Base-by-base conservation (phyloP, 441 rosid species). In the Erodium trifolium region DNA sequence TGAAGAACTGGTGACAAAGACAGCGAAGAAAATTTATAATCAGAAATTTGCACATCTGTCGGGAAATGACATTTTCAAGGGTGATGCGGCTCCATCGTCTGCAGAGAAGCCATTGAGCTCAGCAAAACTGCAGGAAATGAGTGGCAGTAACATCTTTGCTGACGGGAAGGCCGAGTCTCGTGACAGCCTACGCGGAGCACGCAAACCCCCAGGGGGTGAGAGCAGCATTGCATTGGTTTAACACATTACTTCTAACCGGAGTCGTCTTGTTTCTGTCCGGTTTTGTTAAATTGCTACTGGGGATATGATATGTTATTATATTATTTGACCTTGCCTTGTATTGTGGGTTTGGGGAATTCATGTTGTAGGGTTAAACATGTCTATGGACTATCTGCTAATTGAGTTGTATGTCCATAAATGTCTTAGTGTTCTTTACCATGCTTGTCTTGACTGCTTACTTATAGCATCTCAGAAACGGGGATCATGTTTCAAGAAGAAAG, bases 161-260 rank as follows among this genome's bases (percentile, higher is more conserved):
- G 99, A 94, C 70, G 99, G 90, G 68, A 94, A 94, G 86, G 90
- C 66, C 1, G 94, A 92, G 80, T 80, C 90, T 29, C 83, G 97
- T 70, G 97, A 90, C 83, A 90, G 80, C 82, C 74, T 94, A 14
- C 97, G 99, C 0, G 99, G 99, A 0, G 96, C 92, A 4, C 97
- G 99, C 75, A 94, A 91, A 78, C 97, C 99, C 29, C 99, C 99
- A 0, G 97, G 99, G 0, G 99, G 99, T 0, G 96, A 92, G 78
- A 88, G 96, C 81, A 94, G 90, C 90, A 91, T 94, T 69, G 91
- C 99, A 29, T 80, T 93, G 83, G 92, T 93, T 70, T 93, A 79
- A 80, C 76, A 51, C 73, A 27, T 19, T 63, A 63, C 23, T 55
- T 55, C 23, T 55, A 55, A 55, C 62, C 27, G 5, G 62, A 27